Evolutionary conservation across 2,329 filamentous ascomycete species (phyloP).

Genomic region (Nemania diffusa): DNA sequence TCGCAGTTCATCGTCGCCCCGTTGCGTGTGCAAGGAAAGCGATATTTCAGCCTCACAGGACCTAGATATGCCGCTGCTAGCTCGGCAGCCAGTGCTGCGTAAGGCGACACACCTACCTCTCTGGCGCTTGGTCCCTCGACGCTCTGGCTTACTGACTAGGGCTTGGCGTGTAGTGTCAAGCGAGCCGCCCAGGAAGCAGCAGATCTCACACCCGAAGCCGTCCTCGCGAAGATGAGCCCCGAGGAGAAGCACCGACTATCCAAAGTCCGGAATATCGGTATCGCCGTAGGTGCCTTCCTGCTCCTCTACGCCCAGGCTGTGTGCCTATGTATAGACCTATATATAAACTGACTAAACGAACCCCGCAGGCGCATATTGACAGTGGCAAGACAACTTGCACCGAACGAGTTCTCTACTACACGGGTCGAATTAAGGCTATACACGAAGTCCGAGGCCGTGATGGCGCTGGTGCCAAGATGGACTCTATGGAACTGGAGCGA

Average conservation of each 20-base stretch:
- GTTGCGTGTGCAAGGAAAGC: conserved; percentile 49
- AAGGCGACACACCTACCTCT: conserved; percentile 37
- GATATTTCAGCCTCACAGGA: conserved; percentile 54
- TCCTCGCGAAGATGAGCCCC: conserved; percentile 83
- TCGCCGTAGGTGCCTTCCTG: conserved; percentile 73
- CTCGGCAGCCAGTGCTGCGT: conserved; percentile 54
- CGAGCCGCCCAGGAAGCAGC: conserved; percentile 65
- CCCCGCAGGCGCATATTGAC: conserved; percentile 87
- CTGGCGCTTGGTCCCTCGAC: background rate
- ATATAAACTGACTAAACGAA: conserved; percentile 31
- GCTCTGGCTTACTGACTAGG: conserved; percentile 20
- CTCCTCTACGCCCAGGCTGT: background rate
- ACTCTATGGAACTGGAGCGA: conserved; percentile 98
- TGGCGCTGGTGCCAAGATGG: conserved; percentile 97
- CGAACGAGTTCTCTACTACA: conserved; percentile 97
- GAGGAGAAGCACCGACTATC: conserved; percentile 81
- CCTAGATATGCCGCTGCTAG: conserved; percentile 48
- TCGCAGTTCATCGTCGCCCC: conserved; percentile 49
- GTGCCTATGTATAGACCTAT: background rate
- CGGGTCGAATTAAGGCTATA: conserved; percentile 94
- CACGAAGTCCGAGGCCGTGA: conserved; percentile 97
- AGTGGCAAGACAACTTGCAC: conserved; percentile 97
- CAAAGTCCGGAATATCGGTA: conserved; percentile 94
- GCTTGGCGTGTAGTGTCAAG: conserved; percentile 52
- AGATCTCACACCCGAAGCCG: conserved; percentile 64